phyloP scores from a whole-genome alignment of 2,329 filamentous ascomycete species.

The Colletotrichum ledebouriae region DNA sequence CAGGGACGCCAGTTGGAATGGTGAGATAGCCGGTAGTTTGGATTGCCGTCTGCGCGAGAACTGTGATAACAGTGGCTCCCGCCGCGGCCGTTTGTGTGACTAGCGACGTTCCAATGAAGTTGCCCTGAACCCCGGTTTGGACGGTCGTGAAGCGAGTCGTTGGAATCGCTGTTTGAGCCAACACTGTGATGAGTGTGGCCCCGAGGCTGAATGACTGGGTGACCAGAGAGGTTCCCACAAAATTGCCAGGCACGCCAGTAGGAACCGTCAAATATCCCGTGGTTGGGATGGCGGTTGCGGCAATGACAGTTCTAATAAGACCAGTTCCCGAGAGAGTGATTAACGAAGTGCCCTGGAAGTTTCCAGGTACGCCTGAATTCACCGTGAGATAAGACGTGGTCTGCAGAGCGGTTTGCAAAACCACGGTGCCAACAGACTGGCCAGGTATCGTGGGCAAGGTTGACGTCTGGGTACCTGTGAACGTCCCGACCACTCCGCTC shows the following conservation, averaged over 20 bases:
- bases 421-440: conserved; percentile 9
- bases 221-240: conserved; percentile 9
- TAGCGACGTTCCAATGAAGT: background rate
- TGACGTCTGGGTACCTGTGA: conserved; percentile 11
- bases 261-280: background rate
- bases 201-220: background rate
- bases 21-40: too few species aligned
- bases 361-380: conserved; percentile 15
- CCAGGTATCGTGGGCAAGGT: conserved; percentile 16
- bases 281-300: conserved; percentile 4
- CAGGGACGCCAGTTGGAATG: too few species aligned
- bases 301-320: conserved; percentile 1
- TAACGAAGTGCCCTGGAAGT: conserved; percentile 7
- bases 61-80: too few species aligned
- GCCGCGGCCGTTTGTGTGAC: too few species aligned
- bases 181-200: conserved; percentile 4
- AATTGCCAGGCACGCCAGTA: conserved; percentile 2
- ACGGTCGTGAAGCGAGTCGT: conserved; percentile 6
- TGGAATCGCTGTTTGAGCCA: conserved; percentile 9
- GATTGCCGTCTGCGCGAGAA: conserved; percentile 13
- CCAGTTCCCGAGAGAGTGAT: conserved; percentile 6
- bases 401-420: conserved; percentile 20
- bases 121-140: conserved; percentile 7
- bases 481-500: conserved; percentile 12
- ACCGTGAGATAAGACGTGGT: conserved; percentile 10